Evolutionary conservation across 306 rosid genomes (phyloP).

Genomic region (Lathyrus oleraceus): DNA sequence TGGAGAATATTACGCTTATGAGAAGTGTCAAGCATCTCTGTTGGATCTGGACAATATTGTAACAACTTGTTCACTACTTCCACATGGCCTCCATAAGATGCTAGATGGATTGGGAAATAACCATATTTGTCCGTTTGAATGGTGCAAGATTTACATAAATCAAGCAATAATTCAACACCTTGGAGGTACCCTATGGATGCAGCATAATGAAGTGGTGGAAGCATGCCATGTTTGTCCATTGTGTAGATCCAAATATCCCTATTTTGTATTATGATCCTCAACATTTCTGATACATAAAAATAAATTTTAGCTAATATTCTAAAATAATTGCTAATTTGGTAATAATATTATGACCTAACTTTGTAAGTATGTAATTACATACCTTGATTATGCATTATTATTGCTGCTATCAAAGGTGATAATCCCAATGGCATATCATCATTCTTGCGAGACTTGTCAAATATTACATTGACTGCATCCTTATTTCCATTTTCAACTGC

Average conservation of each 20-base stretch:
- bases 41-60: slow-evolving; percentile 17
- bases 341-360: background rate
- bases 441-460: background rate
- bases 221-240: background rate
- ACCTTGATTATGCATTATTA: background rate
- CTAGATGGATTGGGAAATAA: no score
- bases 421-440: background rate
- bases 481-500: background rate
- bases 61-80: no score
- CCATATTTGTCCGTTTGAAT: slow-evolving; percentile 13
- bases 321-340: no score
- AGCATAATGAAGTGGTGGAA: slow-evolving; percentile 38
- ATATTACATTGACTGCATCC: background rate
- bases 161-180: slow-evolving; percentile 28
- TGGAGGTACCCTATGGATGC: slow-evolving; percentile 29
- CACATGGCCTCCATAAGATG: no score
- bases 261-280: background rate
- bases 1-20: slow-evolving; percentile 27
- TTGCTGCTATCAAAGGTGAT: background rate
- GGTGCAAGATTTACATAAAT: background rate
- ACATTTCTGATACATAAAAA: slow-evolving; percentile 8
- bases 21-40: slow-evolving; percentile 1
- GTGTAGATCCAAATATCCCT: slow-evolving; percentile 28
- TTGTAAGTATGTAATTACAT: background rate
- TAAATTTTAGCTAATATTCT: background rate